phyloP scores from a whole-genome alignment of 78 protist genomes.

The Dictyostelium purpureum region DNA sequence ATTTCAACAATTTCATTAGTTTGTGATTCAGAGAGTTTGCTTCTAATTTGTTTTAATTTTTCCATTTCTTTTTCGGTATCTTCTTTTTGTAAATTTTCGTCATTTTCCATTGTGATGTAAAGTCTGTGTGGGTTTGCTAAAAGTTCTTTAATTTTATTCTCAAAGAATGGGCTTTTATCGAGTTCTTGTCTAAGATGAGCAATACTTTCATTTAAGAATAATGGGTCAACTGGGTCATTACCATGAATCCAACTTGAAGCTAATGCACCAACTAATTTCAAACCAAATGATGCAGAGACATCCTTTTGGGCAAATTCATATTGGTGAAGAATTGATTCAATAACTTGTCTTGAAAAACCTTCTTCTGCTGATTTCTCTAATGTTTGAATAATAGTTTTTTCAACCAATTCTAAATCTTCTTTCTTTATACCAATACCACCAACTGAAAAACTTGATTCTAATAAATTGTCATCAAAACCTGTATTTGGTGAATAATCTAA shows the following conservation, averaged over 20 bases:
- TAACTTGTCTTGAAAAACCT: conserved; percentile 32
- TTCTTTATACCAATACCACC: conserved; percentile 65
- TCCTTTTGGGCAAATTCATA: conserved; percentile 75
- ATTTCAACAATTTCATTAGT: background rate
- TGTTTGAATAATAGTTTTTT: conserved; percentile 20
- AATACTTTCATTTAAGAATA: conserved; percentile 23
- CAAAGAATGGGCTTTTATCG: conserved; percentile 37
- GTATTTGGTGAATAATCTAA: conserved; percentile 64
- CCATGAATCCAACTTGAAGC: conserved; percentile 67
- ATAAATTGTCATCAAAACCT: conserved; percentile 49
- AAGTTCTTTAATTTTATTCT: conserved; percentile 9
- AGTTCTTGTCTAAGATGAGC: conserved; percentile 18
- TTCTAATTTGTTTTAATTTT: background rate
- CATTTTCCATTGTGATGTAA: conserved; percentile 13
- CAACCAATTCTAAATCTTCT: conserved; percentile 62
- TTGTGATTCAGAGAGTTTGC: background rate
- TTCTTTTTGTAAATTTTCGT: background rate
- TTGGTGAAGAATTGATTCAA: conserved; percentile 77
- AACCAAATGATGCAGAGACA: conserved; percentile 57
- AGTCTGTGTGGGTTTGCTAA: conserved; percentile 43
- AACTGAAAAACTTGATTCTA: conserved; percentile 11
- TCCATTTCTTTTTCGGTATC: conserved; percentile 17
- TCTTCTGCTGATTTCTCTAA: conserved; percentile 3
- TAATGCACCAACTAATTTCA: conserved; percentile 41
- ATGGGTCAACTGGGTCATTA: conserved; percentile 42